Percentiles rank a stretch among this genome's conserved stretches.
Conservation (phyloP, 2,329 filamentous ascomycete species). For the Microsporum canis region DNA sequence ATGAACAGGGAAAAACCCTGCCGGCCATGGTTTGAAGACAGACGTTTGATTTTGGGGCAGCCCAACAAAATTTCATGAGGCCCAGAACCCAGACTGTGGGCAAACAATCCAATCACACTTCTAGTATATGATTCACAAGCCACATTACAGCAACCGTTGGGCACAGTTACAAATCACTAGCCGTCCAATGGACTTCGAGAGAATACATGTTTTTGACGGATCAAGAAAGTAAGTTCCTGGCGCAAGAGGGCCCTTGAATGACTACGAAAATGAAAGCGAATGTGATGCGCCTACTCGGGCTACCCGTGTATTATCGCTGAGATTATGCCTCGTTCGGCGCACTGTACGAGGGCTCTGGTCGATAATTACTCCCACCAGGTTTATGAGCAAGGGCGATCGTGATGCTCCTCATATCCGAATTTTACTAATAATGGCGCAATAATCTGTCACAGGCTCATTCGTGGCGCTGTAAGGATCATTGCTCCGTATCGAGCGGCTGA, state of each 20-base stretch:
- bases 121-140: not conserved
- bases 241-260: not conserved
- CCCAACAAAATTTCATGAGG: not conserved
- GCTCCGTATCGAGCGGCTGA: not conserved
- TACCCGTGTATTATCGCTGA: not conserved
- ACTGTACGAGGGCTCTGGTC: not conserved
- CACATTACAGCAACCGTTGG: slow-evolving; percentile 1
- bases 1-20: not conserved
- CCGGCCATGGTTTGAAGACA: not conserved
- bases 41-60: not conserved
- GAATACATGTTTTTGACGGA: not conserved
- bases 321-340: slow-evolving; percentile 1
- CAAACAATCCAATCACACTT: not conserved
- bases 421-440: slow-evolving; percentile 3
- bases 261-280: not conserved
- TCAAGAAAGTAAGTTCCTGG: not conserved
- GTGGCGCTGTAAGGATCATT: not conserved
- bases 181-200: not conserved
- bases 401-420: not conserved
- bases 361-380: not conserved
- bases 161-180: not conserved
- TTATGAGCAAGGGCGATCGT: not conserved
- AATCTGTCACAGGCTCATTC: not conserved
- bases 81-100: not conserved
- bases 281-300: not conserved